These are phyloP conservation scores for Auricularia sp. DNA, from an alignment of 768 basidiomycete genomes.

Conservation along the genomic window DNA sequence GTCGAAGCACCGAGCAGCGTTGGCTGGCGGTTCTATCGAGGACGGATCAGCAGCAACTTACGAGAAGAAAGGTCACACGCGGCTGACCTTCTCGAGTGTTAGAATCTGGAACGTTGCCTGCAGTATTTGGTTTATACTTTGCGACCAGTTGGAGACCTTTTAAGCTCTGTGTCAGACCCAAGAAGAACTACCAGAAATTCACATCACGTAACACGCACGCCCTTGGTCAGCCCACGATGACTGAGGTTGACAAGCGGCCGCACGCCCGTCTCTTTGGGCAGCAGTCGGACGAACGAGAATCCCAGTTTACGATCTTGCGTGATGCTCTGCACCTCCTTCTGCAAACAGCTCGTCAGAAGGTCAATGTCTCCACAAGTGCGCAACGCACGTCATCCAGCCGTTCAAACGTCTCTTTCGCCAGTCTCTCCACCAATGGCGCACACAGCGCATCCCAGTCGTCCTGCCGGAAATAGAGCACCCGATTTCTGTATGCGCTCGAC, in stretches of 20 bases:
- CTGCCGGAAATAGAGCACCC: slow-evolving; percentile 84
- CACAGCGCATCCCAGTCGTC: slow-evolving; percentile 89
- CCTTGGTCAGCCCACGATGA: slow-evolving; percentile 12
- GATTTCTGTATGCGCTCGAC: slow-evolving; percentile 73
- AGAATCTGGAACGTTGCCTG: slow-evolving; percentile 79
- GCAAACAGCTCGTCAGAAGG: neutral
- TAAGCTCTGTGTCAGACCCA: too few relatives aligned
- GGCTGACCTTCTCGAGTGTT: slow-evolving; percentile 71
- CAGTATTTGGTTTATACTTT: slow-evolving; percentile 82
- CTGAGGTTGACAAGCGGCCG: slow-evolving; percentile 89
- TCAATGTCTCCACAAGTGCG: neutral
- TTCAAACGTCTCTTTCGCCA: slow-evolving; percentile 61
- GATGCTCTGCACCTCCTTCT: slow-evolving; percentile 59
- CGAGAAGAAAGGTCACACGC: neutral
- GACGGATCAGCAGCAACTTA: neutral
- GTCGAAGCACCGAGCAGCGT: slow-evolving; percentile 71
- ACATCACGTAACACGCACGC: neutral
- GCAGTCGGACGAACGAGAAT: slow-evolving; percentile 74
- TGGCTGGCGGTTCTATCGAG: slow-evolving; percentile 46
- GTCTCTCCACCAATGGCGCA: slow-evolving; percentile 65
- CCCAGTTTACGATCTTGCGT: slow-evolving; percentile 66
- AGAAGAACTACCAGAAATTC: too few relatives aligned
- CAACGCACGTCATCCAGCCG: slow-evolving; percentile 55
- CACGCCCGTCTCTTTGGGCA: slow-evolving; percentile 93
- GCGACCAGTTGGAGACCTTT: slow-evolving; percentile 19